Conservation (phyloP, 2,329 filamentous ascomycete genomes). For the Knoxdaviesia proteae region DNA sequence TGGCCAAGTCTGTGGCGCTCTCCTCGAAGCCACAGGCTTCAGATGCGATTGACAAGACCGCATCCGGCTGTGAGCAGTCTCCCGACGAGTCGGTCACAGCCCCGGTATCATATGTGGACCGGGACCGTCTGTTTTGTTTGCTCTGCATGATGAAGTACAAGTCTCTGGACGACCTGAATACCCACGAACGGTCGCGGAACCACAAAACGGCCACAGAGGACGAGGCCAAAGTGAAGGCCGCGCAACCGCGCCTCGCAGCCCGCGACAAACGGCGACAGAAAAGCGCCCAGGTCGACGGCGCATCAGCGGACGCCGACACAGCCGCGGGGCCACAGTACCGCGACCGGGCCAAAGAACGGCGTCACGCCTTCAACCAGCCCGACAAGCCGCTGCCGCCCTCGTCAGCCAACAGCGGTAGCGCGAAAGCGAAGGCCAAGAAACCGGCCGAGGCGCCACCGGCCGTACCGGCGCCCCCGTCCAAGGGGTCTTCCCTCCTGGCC, state of each 20-base stretch:
- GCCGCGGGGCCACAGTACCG: conserved; percentile 24
- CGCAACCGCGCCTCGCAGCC: conserved; percentile 17
- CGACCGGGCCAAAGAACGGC: conserved; percentile 47
- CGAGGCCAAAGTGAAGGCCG: conserved; percentile 26
- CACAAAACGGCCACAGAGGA: conserved; percentile 20
- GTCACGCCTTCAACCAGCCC: conserved; percentile 39
- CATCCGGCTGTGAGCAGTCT: neutral
- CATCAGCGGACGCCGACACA: conserved; percentile 7
- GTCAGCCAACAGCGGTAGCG: conserved; percentile 3
- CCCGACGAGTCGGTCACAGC: no score
- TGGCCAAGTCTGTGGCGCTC: conserved; percentile 1
- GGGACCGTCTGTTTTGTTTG: conserved; percentile 23
- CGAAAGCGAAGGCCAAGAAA: conserved; percentile 14
- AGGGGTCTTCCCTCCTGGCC: conserved; percentile 44
- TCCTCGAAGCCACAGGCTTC: neutral
- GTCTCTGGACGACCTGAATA: conserved; percentile 18
- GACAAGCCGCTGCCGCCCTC: conserved; percentile 23
- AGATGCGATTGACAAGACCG: neutral
- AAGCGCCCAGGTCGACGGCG: conserved; percentile 7
- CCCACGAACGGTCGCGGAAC: conserved; percentile 20
- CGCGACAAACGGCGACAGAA: conserved; percentile 16
- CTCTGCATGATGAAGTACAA: conserved; percentile 27
- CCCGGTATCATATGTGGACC: conserved; percentile 34
- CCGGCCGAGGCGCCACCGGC: conserved; percentile 8
- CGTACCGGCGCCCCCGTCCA: conserved; percentile 23